Conservation (phyloP, 2,329 filamentous ascomycete species). For the Bipolaris sorokiniana region DNA sequence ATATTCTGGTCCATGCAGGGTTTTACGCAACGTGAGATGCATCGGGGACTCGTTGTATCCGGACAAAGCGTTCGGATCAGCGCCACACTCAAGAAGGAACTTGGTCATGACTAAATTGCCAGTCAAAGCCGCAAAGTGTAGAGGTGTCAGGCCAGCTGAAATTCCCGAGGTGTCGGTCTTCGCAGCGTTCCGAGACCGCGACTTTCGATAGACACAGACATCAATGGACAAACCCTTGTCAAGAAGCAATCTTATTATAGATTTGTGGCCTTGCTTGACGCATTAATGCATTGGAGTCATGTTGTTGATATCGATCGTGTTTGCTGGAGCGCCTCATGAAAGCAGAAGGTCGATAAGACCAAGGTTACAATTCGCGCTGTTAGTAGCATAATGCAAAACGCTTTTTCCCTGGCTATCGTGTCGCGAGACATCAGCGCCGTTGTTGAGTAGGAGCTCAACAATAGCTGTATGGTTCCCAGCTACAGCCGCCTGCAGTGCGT, state of each 20-base stretch:
- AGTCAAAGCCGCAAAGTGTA: not conserved
- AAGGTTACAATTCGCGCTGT: not conserved
- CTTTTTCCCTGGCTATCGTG: not conserved
- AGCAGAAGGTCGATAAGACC: conserved; percentile 10
- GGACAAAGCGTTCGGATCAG: not conserved
- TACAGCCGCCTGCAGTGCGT: conserved; percentile 20
- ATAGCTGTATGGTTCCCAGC: not conserved
- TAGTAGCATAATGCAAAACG: conserved; percentile 11
- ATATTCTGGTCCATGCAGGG: not conserved
- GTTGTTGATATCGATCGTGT: conserved; percentile 8
- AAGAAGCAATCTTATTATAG: conserved; percentile 12
- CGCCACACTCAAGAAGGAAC: not conserved
- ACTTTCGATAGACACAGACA: conserved; percentile 8
- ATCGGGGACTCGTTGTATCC: not conserved
- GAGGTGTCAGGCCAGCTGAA: not conserved
- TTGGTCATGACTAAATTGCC: not conserved
- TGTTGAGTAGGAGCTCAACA: not conserved
- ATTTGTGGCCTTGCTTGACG: conserved; percentile 16
- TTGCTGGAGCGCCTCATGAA: conserved; percentile 3
- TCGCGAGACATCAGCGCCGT: not conserved
- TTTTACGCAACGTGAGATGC: not conserved
- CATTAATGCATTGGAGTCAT: conserved; percentile 18
- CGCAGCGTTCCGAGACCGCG: not conserved
- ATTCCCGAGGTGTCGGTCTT: not conserved
- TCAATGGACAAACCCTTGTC: conserved; percentile 10